A percentile compares a stretch with the other conserved stretches of the same genome.
Evolutionary conservation across 179 eudicot genomes (phyloP).

Genomic region (Corrigiola litoralis): DNA sequence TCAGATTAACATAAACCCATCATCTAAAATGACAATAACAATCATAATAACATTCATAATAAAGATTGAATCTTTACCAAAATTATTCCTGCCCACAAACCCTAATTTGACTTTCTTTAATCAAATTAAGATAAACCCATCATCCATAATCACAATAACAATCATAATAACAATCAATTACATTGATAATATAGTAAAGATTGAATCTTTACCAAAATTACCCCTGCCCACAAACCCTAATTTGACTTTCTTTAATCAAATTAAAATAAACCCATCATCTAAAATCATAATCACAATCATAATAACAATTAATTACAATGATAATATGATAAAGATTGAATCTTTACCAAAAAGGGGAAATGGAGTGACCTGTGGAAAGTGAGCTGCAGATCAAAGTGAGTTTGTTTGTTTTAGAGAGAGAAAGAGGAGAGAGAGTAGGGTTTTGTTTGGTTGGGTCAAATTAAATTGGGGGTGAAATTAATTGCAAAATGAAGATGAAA

Average conservation of each 20-base stretch:
- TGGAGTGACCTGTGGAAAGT: conserved; percentile 25
- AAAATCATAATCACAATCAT: neutral
- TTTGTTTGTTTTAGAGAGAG: conserved; percentile 5
- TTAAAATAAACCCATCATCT: neutral
- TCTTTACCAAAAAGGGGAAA: neutral
- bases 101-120: too few relatives aligned
- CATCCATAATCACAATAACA: too few relatives aligned
- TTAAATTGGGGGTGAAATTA: too few relatives aligned
- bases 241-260: conserved; percentile 8
- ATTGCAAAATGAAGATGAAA: too few relatives aligned
- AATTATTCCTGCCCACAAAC: too few relatives aligned
- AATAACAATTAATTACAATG: neutral
- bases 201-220: neutral
- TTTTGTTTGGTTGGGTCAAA: conserved; percentile 12
- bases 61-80: too few relatives aligned
- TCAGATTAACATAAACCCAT: too few relatives aligned
- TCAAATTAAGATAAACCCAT: too few relatives aligned
- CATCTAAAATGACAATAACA: too few relatives aligned
- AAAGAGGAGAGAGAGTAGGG: conserved; percentile 23
- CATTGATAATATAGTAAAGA: too few relatives aligned
- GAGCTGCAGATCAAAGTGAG: conserved; percentile 19
- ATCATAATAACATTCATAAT: too few relatives aligned
- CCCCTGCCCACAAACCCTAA: conserved; percentile 10
- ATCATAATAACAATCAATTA: too few relatives aligned
- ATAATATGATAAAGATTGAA: neutral